These are phyloP conservation scores for Populus nigra DNA, from an alignment of 345 rosid species.

Conservation along the genomic window DNA sequence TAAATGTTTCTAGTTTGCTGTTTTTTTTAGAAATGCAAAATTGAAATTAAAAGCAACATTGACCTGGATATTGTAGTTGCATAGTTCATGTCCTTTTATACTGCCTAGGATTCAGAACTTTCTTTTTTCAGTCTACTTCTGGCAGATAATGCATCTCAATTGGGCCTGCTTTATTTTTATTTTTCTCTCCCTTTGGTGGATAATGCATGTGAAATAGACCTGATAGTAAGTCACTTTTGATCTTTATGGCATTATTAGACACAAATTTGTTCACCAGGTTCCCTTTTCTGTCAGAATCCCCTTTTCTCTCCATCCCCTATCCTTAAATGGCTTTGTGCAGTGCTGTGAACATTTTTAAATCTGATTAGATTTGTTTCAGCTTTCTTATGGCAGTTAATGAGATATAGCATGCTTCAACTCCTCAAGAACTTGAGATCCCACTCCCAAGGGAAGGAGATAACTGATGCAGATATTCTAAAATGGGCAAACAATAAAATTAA, in stretches of 20 bases:
- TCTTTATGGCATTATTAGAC: not conserved
- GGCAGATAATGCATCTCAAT: no score
- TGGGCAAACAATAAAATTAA: conserved; percentile 78
- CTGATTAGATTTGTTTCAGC: conserved; percentile 47
- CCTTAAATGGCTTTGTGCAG: not conserved
- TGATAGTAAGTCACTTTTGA: not conserved
- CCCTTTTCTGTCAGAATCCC: not conserved
- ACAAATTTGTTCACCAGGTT: not conserved
- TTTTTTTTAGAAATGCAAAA: not conserved
- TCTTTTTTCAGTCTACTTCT: not conserved
- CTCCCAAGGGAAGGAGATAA: conserved; percentile 71
- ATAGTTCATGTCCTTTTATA: not conserved
- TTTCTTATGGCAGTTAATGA: conserved; percentile 91
- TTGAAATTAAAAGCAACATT: not conserved
- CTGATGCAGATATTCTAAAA: conserved; percentile 67
- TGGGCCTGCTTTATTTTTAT: no score
- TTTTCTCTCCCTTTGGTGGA: not conserved
- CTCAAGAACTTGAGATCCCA: conserved; percentile 75
- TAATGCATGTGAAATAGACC: not conserved
- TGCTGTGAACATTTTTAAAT: conserved; percentile 1
- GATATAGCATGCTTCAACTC: conserved; percentile 85
- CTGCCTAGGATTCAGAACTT: not conserved
- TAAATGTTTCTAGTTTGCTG: not conserved
- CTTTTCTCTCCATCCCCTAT: not conserved
- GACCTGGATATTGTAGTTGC: not conserved